Evolutionary conservation across 1,139 yeast species (phyloP).

Genomic region (Trichomonascaceae sp.): DNA sequence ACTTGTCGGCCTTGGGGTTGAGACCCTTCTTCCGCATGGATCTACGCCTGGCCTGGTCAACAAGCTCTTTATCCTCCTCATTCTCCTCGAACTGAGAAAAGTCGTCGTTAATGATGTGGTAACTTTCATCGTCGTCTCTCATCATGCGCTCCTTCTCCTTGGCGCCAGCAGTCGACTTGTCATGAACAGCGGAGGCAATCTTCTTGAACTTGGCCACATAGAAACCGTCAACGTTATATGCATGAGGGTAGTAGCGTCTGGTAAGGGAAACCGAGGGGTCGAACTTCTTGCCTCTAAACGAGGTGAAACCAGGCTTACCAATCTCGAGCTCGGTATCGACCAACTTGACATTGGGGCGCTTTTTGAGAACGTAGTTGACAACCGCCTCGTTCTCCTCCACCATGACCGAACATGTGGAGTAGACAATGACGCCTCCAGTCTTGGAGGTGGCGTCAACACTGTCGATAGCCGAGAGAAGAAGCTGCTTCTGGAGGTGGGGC

Average conservation of each 20-base stretch:
- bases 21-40: conserved; percentile 70
- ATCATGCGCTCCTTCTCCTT: conserved; percentile 73
- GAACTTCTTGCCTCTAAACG: conserved; percentile 87
- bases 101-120: conserved; percentile 67
- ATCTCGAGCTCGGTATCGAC: conserved; percentile 90
- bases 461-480: conserved; percentile 87
- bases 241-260: conserved; percentile 95
- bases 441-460: conserved; percentile 87
- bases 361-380: conserved; percentile 93
- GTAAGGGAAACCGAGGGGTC: conserved; percentile 66
- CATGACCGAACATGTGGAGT: conserved; percentile 96
- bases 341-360: conserved; percentile 89
- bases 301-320: conserved; percentile 92
- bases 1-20: conserved; percentile 41
- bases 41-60: conserved; percentile 61
- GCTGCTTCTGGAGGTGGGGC: conserved; percentile 92
- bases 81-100: conserved; percentile 64
- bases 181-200: conserved; percentile 61
- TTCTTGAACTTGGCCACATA: conserved; percentile 93
- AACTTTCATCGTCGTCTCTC: conserved; percentile 55
- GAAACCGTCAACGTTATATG: conserved; percentile 97
- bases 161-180: conserved; percentile 71
- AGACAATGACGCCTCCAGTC: conserved; percentile 90
- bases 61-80: conserved; percentile 60
- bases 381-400: conserved; percentile 98